Conservation (phyloP, 1,284 basidiomycete species). For the Trichosporon sp. region DNA sequence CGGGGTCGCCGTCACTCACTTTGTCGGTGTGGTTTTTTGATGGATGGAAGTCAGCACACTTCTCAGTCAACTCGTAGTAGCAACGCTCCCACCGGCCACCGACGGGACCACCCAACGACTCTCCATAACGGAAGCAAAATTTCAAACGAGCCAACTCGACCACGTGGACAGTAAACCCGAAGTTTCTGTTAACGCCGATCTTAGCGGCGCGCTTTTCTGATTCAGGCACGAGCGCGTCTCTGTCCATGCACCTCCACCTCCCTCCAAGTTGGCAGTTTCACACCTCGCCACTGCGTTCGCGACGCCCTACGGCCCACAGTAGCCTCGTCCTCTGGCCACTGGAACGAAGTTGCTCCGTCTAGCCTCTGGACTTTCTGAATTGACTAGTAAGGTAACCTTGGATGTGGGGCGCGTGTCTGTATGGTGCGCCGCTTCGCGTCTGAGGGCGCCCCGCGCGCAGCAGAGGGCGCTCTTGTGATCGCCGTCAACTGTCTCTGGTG, state of each 20-base stretch:
- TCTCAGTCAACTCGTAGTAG: slow-evolving; percentile 15
- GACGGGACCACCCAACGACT: background rate
- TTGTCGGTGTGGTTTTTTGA: slow-evolving; percentile 15
- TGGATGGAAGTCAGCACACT: slow-evolving; percentile 15
- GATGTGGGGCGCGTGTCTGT: too few relatives aligned
- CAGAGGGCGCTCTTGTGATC: too few relatives aligned
- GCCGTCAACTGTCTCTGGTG: too few relatives aligned
- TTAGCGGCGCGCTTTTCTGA: background rate
- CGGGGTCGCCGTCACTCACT: slow-evolving; percentile 8
- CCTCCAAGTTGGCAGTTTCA: background rate
- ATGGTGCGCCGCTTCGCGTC: too few relatives aligned
- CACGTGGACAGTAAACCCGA: background rate
- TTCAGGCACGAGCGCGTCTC: background rate
- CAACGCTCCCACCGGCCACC: slow-evolving; percentile 2
- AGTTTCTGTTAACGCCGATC: background rate
- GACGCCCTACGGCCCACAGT: too few relatives aligned
- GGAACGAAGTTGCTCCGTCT: too few relatives aligned
- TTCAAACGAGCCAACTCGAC: background rate
- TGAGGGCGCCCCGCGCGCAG: too few relatives aligned
- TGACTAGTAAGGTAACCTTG: too few relatives aligned
- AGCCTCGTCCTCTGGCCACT: too few relatives aligned
- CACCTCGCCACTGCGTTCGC: too few relatives aligned
- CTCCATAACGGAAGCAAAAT: background rate
- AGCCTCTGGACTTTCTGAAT: too few relatives aligned
- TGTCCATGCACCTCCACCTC: background rate